Evolutionary conservation across 2,329 filamentous ascomycete species (phyloP).

Genomic region (Colletotrichum cordylinicola): DNA sequence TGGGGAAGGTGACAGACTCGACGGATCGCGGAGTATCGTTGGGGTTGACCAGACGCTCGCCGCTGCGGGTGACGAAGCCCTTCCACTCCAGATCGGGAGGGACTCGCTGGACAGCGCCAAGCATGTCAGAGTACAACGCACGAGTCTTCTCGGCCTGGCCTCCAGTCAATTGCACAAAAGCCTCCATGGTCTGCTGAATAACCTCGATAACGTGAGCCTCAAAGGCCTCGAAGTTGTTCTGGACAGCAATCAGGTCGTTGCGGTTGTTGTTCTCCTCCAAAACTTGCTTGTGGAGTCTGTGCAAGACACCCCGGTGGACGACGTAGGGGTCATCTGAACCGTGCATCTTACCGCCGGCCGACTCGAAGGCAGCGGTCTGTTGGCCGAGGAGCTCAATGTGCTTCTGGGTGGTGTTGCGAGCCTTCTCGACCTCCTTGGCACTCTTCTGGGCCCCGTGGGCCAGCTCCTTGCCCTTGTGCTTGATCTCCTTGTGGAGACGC

Average conservation of each 20-base stretch:
- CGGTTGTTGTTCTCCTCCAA: conserved; percentile 95
- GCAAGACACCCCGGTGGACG: conserved; percentile 77
- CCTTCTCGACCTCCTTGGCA: conserved; percentile 91
- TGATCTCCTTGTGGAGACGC: conserved; percentile 93
- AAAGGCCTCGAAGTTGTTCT: conserved; percentile 87
- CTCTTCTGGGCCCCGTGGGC: conserved; percentile 80
- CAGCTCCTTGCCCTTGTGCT: conserved; percentile 93
- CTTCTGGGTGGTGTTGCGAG: conserved; percentile 85
- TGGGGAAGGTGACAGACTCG: conserved; percentile 80
- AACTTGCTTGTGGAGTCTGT: conserved; percentile 89
- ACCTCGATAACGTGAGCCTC: conserved; percentile 85
- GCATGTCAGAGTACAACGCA: conserved; percentile 83
- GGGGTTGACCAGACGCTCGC: conserved; percentile 78
- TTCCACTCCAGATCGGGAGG: conserved; percentile 91
- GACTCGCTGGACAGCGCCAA: conserved; percentile 77
- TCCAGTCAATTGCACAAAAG: conserved; percentile 82
- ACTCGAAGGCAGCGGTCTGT: conserved; percentile 81
- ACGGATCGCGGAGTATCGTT: conserved; percentile 76
- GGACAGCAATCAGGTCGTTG: conserved; percentile 89
- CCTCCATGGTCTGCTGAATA: conserved; percentile 80
- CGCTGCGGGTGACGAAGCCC: conserved; percentile 77
- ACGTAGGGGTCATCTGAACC: conserved; percentile 87
- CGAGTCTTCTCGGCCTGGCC: conserved; percentile 84
- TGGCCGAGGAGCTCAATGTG: conserved; percentile 94
- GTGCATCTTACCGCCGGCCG: conserved; percentile 73